phyloP scores from a whole-genome alignment of 306 rosid species.

The Quercus engelmannii region DNA sequence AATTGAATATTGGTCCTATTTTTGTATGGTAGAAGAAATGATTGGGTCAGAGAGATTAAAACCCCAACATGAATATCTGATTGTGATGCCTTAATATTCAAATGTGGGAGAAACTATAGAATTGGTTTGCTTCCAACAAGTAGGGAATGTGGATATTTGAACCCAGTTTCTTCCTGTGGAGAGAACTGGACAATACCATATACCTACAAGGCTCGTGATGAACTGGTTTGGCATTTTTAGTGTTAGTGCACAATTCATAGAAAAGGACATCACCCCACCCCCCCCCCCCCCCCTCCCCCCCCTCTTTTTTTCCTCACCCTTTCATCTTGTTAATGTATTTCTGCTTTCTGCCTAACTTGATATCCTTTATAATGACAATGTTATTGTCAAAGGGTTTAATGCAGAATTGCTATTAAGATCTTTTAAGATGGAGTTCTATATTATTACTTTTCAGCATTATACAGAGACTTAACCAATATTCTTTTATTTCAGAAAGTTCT shows the following conservation, averaged over 20 bases:
- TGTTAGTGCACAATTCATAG: background rate
- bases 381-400: background rate
- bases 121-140: background rate
- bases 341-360: background rate
- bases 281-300: no score
- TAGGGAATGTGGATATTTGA: no score
- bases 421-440: background rate
- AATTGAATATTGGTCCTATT: background rate
- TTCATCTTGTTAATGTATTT: background rate
- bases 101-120: background rate
- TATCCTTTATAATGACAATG: background rate
- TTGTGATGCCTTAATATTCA: background rate
- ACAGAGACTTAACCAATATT: conserved; percentile 10
- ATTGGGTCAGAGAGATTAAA: background rate
- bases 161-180: no score
- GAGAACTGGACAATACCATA: no score
- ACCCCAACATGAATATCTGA: background rate
- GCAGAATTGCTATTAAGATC: background rate
- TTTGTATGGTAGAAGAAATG: background rate
- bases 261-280: background rate
- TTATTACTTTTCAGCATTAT: conserved; percentile 4
- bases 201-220: no score
- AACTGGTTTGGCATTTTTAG: background rate
- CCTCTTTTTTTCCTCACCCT: background rate
- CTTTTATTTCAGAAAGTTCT: conserved; percentile 46